Percentiles rank a stretch among this genome's conserved stretches.
These are phyloP conservation scores for Macrolepiota dolichaula DNA, from an alignment of 768 basidiomycete species.

Conservation along the genomic window DNA sequence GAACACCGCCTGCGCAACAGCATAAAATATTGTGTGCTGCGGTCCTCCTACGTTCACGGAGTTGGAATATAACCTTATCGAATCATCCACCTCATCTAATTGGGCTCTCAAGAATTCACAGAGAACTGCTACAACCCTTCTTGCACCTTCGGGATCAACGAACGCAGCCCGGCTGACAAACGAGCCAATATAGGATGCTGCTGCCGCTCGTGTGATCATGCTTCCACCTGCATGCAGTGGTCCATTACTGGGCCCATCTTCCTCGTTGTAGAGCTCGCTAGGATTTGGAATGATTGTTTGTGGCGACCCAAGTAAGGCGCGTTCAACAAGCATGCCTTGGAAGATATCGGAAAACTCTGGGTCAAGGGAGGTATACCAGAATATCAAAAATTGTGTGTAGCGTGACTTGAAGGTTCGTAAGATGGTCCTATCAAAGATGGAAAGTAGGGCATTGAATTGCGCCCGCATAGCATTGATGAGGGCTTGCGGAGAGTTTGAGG, in stretches of 20 bases:
- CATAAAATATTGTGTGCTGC: slow-evolving; percentile 81
- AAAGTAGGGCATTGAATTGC: slow-evolving; percentile 85
- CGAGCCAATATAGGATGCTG: slow-evolving; percentile 89
- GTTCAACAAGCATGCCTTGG: slow-evolving; percentile 90
- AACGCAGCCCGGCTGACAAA: slow-evolving; percentile 90
- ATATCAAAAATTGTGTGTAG: slow-evolving; percentile 95
- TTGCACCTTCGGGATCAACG: slow-evolving; percentile 70
- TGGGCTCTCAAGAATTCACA: slow-evolving; percentile 81
- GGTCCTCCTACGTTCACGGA: slow-evolving; percentile 12
- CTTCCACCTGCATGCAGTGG: slow-evolving; percentile 24
- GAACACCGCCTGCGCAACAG: slow-evolving; percentile 87
- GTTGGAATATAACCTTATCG: slow-evolving; percentile 34
- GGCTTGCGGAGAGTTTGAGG: slow-evolving; percentile 20
- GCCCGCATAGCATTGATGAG: slow-evolving; percentile 31
- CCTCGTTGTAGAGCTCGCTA: slow-evolving; percentile 1
- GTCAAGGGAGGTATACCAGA: slow-evolving; percentile 92
- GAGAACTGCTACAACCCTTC: slow-evolving; percentile 76
- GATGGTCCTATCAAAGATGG: slow-evolving; percentile 92
- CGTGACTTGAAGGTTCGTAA: slow-evolving; percentile 95
- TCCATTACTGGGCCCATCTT: slow-evolving; percentile 9
- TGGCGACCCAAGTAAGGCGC: slow-evolving; percentile 60
- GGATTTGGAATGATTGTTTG: slow-evolving; percentile 12
- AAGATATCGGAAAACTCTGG: slow-evolving; percentile 89
- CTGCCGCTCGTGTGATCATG: slow-evolving; percentile 80
- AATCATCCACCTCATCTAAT: slow-evolving; percentile 65